These are phyloP conservation scores for Syzygium grande DNA, from an alignment of 345 rosid species.

Conservation along the genomic window DNA sequence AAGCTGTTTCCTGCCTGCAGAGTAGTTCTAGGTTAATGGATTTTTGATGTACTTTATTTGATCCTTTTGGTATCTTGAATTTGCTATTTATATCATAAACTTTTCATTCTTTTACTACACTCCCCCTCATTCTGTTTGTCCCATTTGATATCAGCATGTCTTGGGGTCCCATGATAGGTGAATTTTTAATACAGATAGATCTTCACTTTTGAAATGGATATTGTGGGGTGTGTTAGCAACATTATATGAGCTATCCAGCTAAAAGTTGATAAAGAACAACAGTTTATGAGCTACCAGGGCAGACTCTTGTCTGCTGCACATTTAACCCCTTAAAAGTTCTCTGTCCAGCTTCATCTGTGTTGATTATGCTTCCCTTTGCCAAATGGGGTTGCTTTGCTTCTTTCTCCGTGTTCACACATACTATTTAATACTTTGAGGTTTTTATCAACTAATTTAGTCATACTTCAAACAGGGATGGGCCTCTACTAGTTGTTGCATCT, in stretches of 20 bases:
- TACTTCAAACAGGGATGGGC: slow-evolving; percentile 68
- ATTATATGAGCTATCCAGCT: neutral
- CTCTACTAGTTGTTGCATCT: slow-evolving; percentile 82
- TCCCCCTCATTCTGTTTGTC: neutral
- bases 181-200: neutral
- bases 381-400: neutral
- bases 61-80: neutral
- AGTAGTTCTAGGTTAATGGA: neutral
- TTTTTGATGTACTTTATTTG: neutral
- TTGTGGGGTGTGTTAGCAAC: neutral
- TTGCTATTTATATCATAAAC: neutral
- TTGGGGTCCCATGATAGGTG: neutral
- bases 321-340: neutral
- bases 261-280: neutral
- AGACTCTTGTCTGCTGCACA: neutral
- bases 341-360: neutral
- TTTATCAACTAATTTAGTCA: neutral
- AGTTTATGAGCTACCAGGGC: neutral
- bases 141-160: neutral
- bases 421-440: neutral
- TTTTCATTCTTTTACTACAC: neutral
- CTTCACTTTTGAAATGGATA: neutral
- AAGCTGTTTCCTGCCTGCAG: neutral
- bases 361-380: neutral
- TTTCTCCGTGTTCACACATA: neutral